Percentiles rank a stretch among this genome's conserved stretches.
Conservation (phyloP, 441 rosid species). For the Cnidoscolus chayamansa region DNA sequence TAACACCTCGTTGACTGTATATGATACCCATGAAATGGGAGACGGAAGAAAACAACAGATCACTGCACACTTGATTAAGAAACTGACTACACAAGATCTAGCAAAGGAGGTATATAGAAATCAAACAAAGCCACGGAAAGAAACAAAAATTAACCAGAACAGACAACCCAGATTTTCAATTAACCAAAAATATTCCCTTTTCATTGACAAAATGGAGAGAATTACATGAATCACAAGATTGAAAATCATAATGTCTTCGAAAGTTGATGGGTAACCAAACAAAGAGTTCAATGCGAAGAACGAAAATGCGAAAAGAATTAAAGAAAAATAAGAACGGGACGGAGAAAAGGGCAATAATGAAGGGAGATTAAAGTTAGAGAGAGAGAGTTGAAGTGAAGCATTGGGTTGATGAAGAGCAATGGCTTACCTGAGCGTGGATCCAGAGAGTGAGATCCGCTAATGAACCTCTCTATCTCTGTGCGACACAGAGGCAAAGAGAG, state of each 20-base stretch:
- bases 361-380: background rate
- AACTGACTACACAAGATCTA: constrained; percentile 7
- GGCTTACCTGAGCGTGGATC: constrained; percentile 12
- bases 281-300: background rate
- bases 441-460: constrained; percentile 11
- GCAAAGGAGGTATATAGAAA: background rate
- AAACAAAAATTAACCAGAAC: background rate
- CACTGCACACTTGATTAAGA: background rate
- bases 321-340: background rate
- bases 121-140: background rate
- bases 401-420: constrained; percentile 8
- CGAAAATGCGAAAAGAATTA: background rate
- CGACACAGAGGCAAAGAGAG: background rate
- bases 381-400: constrained; percentile 3
- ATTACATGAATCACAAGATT: background rate
- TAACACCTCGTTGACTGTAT: background rate
- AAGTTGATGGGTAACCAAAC: constrained; percentile 5
- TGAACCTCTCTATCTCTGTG: background rate
- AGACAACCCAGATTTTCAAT: background rate
- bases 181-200: background rate
- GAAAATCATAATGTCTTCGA: background rate
- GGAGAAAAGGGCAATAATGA: background rate
- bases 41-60: background rate
- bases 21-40: background rate
- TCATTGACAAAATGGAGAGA: background rate